Evolutionary conservation across 2,329 filamentous ascomycete genomes (phyloP), one percentile per base, ranked within the genome.

Genomic region (Rhynchosporium graminicola): DNA sequence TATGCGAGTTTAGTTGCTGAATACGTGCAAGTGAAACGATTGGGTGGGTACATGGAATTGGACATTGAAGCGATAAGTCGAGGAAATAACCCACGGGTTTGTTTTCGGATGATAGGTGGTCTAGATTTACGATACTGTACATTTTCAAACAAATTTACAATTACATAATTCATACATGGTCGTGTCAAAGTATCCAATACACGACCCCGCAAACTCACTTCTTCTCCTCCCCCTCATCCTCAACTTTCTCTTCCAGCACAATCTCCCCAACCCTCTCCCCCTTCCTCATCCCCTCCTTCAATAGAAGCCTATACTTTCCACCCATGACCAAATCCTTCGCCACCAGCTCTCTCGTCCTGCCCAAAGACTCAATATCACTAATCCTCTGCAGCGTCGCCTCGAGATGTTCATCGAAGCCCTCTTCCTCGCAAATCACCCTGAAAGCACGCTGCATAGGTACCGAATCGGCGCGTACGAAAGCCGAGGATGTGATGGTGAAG

Each of bases 371-470:
- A 73, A 99, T 99, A 67, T 89, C 93, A n/a, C 82, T 78, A 68
- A 99, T 99, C 28, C 95, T 84, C 63, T 94, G 84, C 29, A 97
- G 79, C 0, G 95, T 98, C 3, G 83, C 87, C 65, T 96, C 87
- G 15, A 99, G 79, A 74, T 92, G 88, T 67, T 93, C 80, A 29
- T 92, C 87, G 75, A 99, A 99, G 5, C 90, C 90, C 3, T 86
- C 83, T 69, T 88, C 77, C 3, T 79, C 75, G 73, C 92, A 97
- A 12, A 99, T 93, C 71, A 93, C 86, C 62, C 87, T 84, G 77
- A 99, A 96, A 0, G 95, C 95, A 55, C 87, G 87, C 76, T 96
- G 92, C 95, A 99, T 99, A 1, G 95, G 95, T 31, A 99, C 94
- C 1, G 89, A 94, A 75, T 96, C 94, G 1, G 95, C 95, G 52